Conservation (phyloP, 495 filamentous ascomycete genomes). For the Hypoxylon fragiforme region DNA sequence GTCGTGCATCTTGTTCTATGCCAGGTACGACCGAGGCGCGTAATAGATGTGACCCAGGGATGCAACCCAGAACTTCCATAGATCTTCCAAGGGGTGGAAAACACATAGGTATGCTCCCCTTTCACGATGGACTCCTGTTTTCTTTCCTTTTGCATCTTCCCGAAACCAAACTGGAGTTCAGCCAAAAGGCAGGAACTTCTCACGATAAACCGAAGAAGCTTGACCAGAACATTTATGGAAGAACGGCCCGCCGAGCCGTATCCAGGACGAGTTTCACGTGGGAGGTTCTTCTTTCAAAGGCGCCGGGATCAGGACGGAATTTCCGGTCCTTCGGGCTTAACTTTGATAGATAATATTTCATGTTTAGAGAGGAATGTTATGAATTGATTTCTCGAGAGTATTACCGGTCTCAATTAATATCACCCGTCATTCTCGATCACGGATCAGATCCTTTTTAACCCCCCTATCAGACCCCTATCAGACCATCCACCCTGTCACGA, state of each 20-base stretch:
- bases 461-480: neutral
- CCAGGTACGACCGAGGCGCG: constrained; percentile 10
- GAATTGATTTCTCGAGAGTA: constrained; percentile 9
- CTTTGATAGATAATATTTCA: constrained; percentile 11
- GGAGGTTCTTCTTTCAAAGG: neutral
- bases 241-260: constrained; percentile 28
- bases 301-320: constrained; percentile 22
- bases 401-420: constrained; percentile 13
- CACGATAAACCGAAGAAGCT: constrained; percentile 16
- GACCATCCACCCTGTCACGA: neutral
- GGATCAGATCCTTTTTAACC: neutral
- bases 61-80: constrained; percentile 10
- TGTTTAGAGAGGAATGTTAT: constrained; percentile 2
- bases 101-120: neutral
- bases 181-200: constrained; percentile 29
- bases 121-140: constrained; percentile 8
- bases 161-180: constrained; percentile 22
- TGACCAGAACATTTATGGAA: constrained; percentile 29
- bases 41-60: constrained; percentile 13
- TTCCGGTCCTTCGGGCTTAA: constrained; percentile 21
- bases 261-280: constrained; percentile 13
- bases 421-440: constrained; percentile 14
- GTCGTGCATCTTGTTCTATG: constrained; percentile 26
- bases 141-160: constrained; percentile 4
- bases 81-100: constrained; percentile 12